Base-by-base conservation (phyloP, 257 asterid species). In the Craterostigma plantagineum region DNA sequence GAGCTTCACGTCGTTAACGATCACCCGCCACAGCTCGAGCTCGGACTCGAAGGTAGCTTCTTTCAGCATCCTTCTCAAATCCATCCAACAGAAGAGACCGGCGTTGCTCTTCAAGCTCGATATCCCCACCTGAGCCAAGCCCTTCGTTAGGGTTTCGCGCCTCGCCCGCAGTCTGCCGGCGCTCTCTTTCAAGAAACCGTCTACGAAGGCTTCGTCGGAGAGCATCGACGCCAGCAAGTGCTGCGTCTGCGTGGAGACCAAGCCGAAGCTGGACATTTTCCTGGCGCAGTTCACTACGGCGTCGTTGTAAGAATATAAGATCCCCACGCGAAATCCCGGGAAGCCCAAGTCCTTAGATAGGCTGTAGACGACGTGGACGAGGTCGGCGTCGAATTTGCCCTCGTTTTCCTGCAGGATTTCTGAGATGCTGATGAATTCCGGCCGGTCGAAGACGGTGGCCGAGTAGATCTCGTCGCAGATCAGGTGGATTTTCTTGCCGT, bases 381-480 rank as follows among this genome's bases (percentile, higher is more conserved):
- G 65, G 18, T 79, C 70, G 8, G 10, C 66, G 51, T 80, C 64
- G 69, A 61, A 63, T 33, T 15, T 2, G 0, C 34, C 9, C 5
- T 23, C 46, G 37, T 53, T 41, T n/a, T 76, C 76, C 7, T 66
- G 55, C 1, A 75, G 39, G 36, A 84, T 59, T 34, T 84, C 96
- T 0, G 96, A 67, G n/a, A 84, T 64, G 65, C 96, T 71, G 56
- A 57, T 58, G 64, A 79, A 84, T 1, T 51, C 56, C 0, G 93
- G 85, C 59, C 62, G 45, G 61, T 41, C 46, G 58, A 84, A 84
- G 18, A 79, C 93, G 0, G 96, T 84, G 66, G 85, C 92, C 6
- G 96, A 75, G 63, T 84, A 84, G 41, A 84, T 80, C 14, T 84
- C 96, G 38, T 84, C 96, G 63, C 85, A 74, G 11, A 84, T 63